Evolutionary conservation across 2,329 filamentous ascomycete species (phyloP).

Genomic region (Dothidotthia symphoricarpi): DNA sequence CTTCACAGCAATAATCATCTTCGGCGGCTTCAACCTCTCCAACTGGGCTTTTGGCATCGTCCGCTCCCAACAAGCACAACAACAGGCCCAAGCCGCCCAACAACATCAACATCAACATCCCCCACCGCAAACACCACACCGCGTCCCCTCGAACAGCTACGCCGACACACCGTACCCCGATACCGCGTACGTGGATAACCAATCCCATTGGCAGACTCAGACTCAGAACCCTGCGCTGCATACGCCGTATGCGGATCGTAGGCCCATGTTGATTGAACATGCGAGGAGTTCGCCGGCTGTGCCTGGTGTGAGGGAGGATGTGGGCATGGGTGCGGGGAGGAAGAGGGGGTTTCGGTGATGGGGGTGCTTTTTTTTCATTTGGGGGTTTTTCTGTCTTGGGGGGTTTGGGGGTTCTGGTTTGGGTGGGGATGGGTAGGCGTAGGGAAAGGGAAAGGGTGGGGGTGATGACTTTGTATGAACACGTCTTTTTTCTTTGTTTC

Average conservation of each 20-base stretch:
- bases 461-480: too few relatives aligned
- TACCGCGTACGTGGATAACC: too few relatives aligned
- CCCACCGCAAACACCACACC: slow-evolving; percentile 34
- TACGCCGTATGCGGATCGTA: slow-evolving; percentile 21
- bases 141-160: slow-evolving; percentile 21
- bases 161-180: slow-evolving; percentile 20
- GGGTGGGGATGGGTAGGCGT: too few relatives aligned
- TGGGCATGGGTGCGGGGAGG: slow-evolving; percentile 20
- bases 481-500: too few relatives aligned
- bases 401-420: too few relatives aligned
- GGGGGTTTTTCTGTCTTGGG: too few relatives aligned
- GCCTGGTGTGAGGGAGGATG: slow-evolving; percentile 13
- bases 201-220: slow-evolving; percentile 20
- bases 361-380: too few relatives aligned
- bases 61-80: slow-evolving; percentile 41
- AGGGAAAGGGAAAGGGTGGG: too few relatives aligned
- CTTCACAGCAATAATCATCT: slow-evolving; percentile 50
- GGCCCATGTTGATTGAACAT: slow-evolving; percentile 20
- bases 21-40: slow-evolving; percentile 55
- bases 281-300: slow-evolving; percentile 33
- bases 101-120: slow-evolving; percentile 22
- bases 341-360: slow-evolving; percentile 16
- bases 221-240: slow-evolving; percentile 11
- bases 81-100: too few relatives aligned
- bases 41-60: slow-evolving; percentile 61